Base-by-base conservation (phyloP, 352 stramenopile genomes). In the Pythium myriotylum region DNA sequence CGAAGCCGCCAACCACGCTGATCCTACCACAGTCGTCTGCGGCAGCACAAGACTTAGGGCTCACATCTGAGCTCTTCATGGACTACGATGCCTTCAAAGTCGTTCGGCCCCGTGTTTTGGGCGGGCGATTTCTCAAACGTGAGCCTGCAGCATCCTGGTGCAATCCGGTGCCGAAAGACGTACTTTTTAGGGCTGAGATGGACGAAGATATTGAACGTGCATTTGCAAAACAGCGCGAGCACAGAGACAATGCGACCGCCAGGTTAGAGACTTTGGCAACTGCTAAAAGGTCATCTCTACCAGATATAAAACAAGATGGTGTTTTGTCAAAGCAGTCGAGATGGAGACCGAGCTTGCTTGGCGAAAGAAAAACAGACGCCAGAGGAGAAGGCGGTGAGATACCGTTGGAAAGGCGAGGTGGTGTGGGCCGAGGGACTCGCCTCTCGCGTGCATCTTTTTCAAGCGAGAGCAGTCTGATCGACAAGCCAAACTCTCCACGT, bases 71-170 rank as follows among this genome's bases (percentile, higher is more conserved):
- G 14, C 27, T 89, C 1, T 86, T 86, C 23, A 93, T 93, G 54
- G 72, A 93, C 60, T 89, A 91, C 47, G 70, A 91, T 13, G 65
- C 69, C 0, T 79, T 89, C 33, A 84, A 89, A 27, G 69, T 59
- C 20, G 68, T 88, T 0, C 87, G 84, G 41, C 81, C 84, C 23
- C 67, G 79, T 2, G 60, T 78, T 27, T 47, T 67, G 29, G 67
- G 77, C 1, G 58, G 67, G 8, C 69, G 77, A 17, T 91, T 93
- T 47, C 71, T 73, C 0, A 88, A 87, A 42, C 68, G 78, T 19
- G 84, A 80, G 52, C 75, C 78, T 24, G 74, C 76, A 37, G 76
- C 80, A 0, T 93, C 84, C n/a, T 91, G 84, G 84, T 93, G 84
- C 51, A 90, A 93, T 32, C 84, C 84, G 10, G 76, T 91, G 2